phyloP scores from a whole-genome alignment of 257 asterid species.

The Cynanchum wilfordii region DNA sequence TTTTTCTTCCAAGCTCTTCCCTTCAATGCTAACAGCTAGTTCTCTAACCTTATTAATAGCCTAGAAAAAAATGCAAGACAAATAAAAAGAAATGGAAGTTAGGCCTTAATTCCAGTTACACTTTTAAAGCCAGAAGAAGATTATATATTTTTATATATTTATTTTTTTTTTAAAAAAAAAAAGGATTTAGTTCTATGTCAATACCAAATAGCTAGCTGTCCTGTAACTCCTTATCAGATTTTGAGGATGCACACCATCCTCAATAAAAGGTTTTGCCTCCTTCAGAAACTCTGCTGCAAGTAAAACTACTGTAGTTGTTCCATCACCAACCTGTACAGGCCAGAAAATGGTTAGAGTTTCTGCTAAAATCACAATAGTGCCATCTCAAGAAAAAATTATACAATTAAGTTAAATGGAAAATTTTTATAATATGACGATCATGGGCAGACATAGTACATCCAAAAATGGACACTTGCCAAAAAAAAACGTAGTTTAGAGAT shows the following conservation, averaged over 20 bases:
- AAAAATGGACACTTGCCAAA: not conserved
- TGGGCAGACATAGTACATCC: not conserved
- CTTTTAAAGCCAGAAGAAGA: constrained; percentile 7
- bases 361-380: not conserved
- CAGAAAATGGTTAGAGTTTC: constrained; percentile 11
- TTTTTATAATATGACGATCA: not conserved
- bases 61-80: constrained; percentile 21
- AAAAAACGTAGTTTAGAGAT: not conserved
- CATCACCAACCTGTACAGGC: constrained; percentile 89
- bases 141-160: too few relatives aligned
- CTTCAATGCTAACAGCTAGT: constrained; percentile 80
- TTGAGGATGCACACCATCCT: constrained; percentile 98
- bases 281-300: constrained; percentile 93
- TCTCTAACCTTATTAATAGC: constrained; percentile 78
- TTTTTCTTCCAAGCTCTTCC: constrained; percentile 92
- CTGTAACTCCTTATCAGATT: constrained; percentile 89
- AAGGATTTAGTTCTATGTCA: not conserved
- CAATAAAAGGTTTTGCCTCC: constrained; percentile 97
- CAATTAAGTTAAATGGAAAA: not conserved
- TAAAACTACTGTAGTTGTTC: constrained; percentile 95
- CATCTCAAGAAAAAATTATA: not conserved
- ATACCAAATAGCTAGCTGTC: constrained; percentile 74
- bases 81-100: not conserved
- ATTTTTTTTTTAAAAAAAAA: too few relatives aligned
- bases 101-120: constrained; percentile 13